Base-by-base conservation (phyloP, 2,329 filamentous ascomycete genomes). In the Scorias spongiosa region DNA sequence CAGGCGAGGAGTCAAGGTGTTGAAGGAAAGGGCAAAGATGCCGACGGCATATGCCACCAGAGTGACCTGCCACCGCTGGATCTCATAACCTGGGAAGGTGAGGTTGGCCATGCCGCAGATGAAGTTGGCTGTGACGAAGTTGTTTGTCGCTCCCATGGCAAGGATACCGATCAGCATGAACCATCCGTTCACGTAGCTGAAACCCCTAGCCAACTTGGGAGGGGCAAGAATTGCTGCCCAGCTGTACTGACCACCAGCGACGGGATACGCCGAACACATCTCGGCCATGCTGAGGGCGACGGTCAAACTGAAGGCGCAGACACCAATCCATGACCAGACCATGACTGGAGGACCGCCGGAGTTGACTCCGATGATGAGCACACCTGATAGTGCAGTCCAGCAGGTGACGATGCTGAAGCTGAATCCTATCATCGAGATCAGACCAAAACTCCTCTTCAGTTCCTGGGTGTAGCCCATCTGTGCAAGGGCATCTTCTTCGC, bases 231-330 rank as follows among this genome's bases (percentile, higher is more conserved):
- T 82, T 55, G 81, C 85, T 2, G 80, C 77, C 66, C 84, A 81
- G 60, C 84, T 85, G 63, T 84, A 84, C 42, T 84, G 80, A 53
- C 81, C 81, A 53, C 80, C 81, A 42, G 79, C 78, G n/a, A 80
- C 85, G 15, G 81, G 81, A 55, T 81, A 85, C 34, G 84, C 74
- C 51, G 75, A 79, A 43, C 80, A 83, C 54, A 86, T 80, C 64
- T 86, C 81, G 48, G 76, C 78, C 29, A 85, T 69, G 10, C 78
- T 82, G 2, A 75, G 66, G 20, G 81, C 81, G 29, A 86, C 76
- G 58, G 79, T 82, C 53, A 82, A 63, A 50, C 82, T 80, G 57
- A 84, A 80, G 42, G 74, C 52, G 11, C 77, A 80, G 32, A 84
- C 76, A 37, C 67, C 65, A 30, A 83, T 63, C 78, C 80, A 84